Base-by-base conservation (phyloP, 2,329 filamentous ascomycete genomes). In the Teratosphaeria nubilosa region DNA sequence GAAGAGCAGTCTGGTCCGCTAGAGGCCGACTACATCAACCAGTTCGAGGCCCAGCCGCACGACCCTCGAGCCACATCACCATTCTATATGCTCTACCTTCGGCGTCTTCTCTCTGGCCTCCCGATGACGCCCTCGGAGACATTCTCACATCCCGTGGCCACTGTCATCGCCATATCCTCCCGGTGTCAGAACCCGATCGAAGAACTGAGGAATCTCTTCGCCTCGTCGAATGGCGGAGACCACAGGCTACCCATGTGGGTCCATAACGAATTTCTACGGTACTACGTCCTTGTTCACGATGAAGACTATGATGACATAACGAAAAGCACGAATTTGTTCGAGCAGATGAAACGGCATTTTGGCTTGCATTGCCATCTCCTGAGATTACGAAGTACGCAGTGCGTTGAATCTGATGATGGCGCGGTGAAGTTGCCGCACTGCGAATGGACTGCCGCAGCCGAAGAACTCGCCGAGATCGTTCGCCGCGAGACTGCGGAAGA, bases 281-380 rank as follows among this genome's bases (percentile, higher is more conserved):
- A 99, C 73, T 99, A 99, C 73, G 89, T 99, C 16, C 78, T 99
- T 50, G 87, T 99, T 20, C 94, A 99, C 68, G 94, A 99, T 66
- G 95, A 99, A 74, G 94, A 99, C 70, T 85, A 85, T 61, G 92
- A 96, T 69, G 91, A 99, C 70, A 95, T 97, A 61, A 84, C 84
- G 41, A 88, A 91, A 73, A 95, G 91, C 13, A 92, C 92, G 73
- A 83, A 85, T 20, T 78, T 97, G 30, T 99, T 96, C 73, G 94
- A 99, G 66, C 90, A 96, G 73, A 99, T 99, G 95, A 99, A 97
- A 75, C 85, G 94, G n/a, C 90, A 96, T 74, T 90, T 99, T 63
- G 94, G 94, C 1, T 78, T 97, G 53, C 91, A 99, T 73, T 99
- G 94, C 70, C 94, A 99, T 74, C 79, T 99, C 11, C 78, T 99